Evolutionary conservation across 1,284 basidiomycete species (phyloP).

Genomic region (Megacollybia platyphylla): DNA sequence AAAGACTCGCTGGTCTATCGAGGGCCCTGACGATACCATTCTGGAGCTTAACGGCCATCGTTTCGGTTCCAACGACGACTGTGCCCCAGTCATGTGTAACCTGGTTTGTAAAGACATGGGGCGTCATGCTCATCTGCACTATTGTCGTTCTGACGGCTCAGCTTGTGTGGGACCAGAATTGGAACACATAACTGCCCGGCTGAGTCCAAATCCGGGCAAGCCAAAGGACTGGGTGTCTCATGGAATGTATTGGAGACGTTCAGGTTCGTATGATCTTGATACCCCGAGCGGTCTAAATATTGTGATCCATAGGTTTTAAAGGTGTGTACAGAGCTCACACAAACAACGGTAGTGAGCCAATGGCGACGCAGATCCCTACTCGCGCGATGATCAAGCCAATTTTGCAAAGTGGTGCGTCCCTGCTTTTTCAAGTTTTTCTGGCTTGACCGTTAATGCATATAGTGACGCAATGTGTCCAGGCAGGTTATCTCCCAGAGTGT

Average conservation of each 20-base stretch:
- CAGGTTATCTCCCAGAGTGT: conserved; percentile 8
- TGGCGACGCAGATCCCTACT: conserved; percentile 37
- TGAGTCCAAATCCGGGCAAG: conserved; percentile 29
- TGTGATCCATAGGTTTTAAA: conserved; percentile 18
- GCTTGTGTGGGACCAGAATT: conserved; percentile 27
- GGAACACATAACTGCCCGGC: conserved; percentile 28
- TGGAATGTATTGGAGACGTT: conserved; percentile 40
- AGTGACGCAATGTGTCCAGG: conserved; percentile 47
- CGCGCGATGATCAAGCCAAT: conserved; percentile 34
- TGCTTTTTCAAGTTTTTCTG: no score
- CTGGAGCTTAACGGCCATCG: conserved; percentile 43
- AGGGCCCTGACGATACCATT: conserved; percentile 30
- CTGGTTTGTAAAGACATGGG: conserved; percentile 42
- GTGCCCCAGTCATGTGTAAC: conserved; percentile 54
- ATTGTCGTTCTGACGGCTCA: conserved; percentile 29
- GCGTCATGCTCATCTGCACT: conserved; percentile 42
- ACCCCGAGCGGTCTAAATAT: not conserved
- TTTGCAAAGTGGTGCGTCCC: conserved; percentile 45
- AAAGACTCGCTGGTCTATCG: conserved; percentile 38
- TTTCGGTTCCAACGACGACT: conserved; percentile 43
- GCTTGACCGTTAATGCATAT: not conserved
- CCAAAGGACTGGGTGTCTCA: conserved; percentile 46
- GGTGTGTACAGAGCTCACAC: conserved; percentile 8
- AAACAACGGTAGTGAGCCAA: not conserved
- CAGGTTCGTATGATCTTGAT: conserved; percentile 21